Percentiles rank a stretch among this genome's conserved stretches.
These are phyloP conservation scores for Coemansia sp. DNA, from an alignment of 192 early-diverging fungal genomes.

Conservation along the genomic window DNA sequence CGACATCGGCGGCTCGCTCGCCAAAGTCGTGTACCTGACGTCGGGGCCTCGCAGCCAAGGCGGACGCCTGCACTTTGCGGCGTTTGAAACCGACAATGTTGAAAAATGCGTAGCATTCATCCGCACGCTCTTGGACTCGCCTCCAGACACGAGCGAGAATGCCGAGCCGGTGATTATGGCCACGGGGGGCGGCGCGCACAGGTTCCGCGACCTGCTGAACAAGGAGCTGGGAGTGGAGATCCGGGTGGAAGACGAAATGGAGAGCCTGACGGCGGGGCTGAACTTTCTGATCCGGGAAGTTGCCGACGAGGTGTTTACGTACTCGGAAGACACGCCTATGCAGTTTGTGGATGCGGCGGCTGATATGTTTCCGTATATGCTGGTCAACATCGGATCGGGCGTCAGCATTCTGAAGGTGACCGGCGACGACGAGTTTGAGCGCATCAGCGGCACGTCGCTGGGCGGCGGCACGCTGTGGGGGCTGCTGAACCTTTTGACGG, in stretches of 20 bases:
- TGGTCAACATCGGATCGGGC: constrained; percentile 97
- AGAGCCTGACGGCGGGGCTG: constrained; percentile 75
- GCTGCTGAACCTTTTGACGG: constrained; percentile 80
- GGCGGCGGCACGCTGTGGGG: constrained; percentile 98
- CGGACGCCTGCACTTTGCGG: constrained; percentile 87
- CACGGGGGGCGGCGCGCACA: constrained; percentile 85
- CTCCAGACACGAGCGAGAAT: neutral
- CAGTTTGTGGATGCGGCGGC: constrained; percentile 55
- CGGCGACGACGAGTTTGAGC: constrained; percentile 76
- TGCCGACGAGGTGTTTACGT: constrained; percentile 91
- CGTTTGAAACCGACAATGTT: constrained; percentile 91
- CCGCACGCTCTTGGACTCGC: constrained; percentile 56
- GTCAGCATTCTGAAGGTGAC: constrained; percentile 96
- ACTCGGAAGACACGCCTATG: constrained; percentile 72
- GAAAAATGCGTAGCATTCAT: constrained; percentile 88
- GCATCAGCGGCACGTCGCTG: constrained; percentile 84
- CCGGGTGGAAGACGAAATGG: constrained; percentile 92
- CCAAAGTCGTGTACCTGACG: constrained; percentile 74
- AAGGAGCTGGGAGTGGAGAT: constrained; percentile 69
- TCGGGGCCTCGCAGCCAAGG: constrained; percentile 55
- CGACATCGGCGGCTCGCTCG: constrained; percentile 77
- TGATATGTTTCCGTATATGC: constrained; percentile 87
- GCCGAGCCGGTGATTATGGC: constrained; percentile 66
- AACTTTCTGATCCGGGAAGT: constrained; percentile 93
- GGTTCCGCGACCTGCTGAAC: constrained; percentile 67